phyloP scores from a whole-genome alignment of 2,329 filamentous ascomycete genomes.

The Colletotrichum sojae region DNA sequence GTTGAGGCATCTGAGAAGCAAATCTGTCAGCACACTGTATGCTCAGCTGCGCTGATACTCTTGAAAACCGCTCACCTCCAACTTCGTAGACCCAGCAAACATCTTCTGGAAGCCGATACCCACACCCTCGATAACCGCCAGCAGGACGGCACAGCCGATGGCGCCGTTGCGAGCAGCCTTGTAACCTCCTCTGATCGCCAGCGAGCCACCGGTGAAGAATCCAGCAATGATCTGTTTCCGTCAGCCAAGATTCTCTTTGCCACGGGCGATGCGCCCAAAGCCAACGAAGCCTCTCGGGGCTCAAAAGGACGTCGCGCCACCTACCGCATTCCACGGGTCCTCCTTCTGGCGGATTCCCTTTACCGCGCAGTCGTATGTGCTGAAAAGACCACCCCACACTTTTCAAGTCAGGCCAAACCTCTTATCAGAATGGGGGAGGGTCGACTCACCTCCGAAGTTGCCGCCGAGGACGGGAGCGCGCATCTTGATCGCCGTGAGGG shows the following conservation, averaged over 20 bases:
- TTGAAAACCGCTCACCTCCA: constrained; percentile 71
- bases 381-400: constrained; percentile 1
- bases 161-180: constrained; percentile 90
- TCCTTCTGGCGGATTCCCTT: constrained; percentile 97
- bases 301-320: too few relatives aligned
- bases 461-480: constrained; percentile 95
- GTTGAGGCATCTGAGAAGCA: constrained; percentile 46
- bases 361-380: constrained; percentile 90
- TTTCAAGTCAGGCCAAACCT: neutral
- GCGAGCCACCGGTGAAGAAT: constrained; percentile 92
- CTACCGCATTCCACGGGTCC: constrained; percentile 84
- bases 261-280: too few relatives aligned
- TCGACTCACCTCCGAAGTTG: constrained; percentile 99
- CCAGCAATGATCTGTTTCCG: constrained; percentile 87
- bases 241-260: neutral
- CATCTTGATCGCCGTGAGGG: constrained; percentile 97
- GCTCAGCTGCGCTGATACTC: neutral
- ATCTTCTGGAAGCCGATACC: constrained; percentile 96
- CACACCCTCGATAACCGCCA: constrained; percentile 89
- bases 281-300: too few relatives aligned
- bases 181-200: neutral
- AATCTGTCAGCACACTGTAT: constrained; percentile 30
- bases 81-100: constrained; percentile 89
- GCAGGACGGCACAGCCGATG: constrained; percentile 93
- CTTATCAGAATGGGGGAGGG: constrained; percentile 63